Conservation (phyloP, 768 basidiomycete genomes). For the Phlegmacium glaucopus region DNA sequence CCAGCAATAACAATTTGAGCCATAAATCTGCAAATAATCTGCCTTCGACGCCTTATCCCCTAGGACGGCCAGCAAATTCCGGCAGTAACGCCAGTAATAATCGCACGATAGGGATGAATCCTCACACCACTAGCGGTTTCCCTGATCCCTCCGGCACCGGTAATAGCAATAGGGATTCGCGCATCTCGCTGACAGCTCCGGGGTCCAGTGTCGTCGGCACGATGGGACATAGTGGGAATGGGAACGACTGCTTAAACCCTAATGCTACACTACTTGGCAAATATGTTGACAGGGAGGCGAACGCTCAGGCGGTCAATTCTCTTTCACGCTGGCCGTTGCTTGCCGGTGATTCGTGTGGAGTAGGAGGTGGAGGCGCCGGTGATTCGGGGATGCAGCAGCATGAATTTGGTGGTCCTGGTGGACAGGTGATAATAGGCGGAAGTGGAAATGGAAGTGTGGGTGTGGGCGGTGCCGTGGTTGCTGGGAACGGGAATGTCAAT, state of each 20-base stretch:
- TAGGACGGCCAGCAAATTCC: conserved; percentile 16
- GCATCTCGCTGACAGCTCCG: conserved; percentile 10
- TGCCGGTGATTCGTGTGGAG: background rate
- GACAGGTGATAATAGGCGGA: conserved; percentile 1
- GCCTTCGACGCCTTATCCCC: conserved; percentile 19
- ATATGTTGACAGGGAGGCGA: conserved; percentile 8
- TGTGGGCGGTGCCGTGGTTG: conserved; percentile 4
- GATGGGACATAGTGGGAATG: conserved; percentile 18
- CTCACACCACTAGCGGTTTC: conserved; percentile 9
- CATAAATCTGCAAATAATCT: conserved; percentile 24
- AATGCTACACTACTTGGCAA: conserved; percentile 6
- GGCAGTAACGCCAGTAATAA: conserved; percentile 6
- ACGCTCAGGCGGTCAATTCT: background rate
- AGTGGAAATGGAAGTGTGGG: conserved; percentile 5
- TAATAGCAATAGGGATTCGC: conserved; percentile 13
- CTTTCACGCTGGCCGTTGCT: no score
- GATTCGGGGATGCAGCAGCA: conserved; percentile 4
- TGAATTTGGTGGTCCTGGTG: conserved; percentile 4
- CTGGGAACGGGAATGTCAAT: conserved; percentile 13
- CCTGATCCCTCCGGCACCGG: conserved; percentile 13
- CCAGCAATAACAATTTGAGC: conserved; percentile 8
- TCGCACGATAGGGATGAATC: conserved; percentile 9
- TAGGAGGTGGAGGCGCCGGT: conserved; percentile 2
- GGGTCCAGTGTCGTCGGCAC: conserved; percentile 16
- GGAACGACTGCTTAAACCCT: conserved; percentile 10